Conservation (phyloP, 2,329 filamentous ascomycete species). For the Magnaporthiopsis incrustans region DNA sequence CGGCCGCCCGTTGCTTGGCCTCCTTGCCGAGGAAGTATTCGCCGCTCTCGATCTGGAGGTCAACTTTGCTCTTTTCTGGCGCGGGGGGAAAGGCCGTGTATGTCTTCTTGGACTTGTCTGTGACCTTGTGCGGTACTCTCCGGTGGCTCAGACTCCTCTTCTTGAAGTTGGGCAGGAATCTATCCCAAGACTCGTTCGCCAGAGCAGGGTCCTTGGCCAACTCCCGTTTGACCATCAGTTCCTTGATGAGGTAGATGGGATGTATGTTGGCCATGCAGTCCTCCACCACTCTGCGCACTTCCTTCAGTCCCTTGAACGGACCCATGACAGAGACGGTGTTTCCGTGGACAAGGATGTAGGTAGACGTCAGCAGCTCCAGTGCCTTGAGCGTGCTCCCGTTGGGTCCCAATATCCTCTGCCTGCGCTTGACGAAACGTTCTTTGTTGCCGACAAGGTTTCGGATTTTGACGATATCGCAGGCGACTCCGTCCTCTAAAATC, state of each 20-base stretch:
- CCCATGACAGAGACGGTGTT: constrained; percentile 94
- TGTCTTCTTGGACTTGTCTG: constrained; percentile 85
- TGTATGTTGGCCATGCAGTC: constrained; percentile 98
- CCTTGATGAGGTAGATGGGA: constrained; percentile 73
- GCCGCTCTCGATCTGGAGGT: constrained; percentile 93
- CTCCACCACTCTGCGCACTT: constrained; percentile 79
- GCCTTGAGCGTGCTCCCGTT: constrained; percentile 91
- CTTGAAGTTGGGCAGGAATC: constrained; percentile 96
- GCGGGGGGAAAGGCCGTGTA: constrained; percentile 97
- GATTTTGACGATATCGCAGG: constrained; percentile 95
- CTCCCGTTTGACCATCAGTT: constrained; percentile 79
- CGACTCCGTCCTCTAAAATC: constrained; percentile 85
- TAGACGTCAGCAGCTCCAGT: constrained; percentile 81
- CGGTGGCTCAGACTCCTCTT: constrained; percentile 83
- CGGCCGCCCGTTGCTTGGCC: constrained; percentile 75
- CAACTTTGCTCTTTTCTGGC: constrained; percentile 98
- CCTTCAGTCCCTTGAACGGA: constrained; percentile 85
- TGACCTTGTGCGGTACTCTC: constrained; percentile 73
- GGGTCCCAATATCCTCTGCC: constrained; percentile 86
- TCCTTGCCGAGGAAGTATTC: constrained; percentile 95
- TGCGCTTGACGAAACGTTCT: constrained; percentile 88
- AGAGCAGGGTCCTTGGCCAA: constrained; percentile 74
- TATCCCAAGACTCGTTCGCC: constrained; percentile 84
- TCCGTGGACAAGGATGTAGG: constrained; percentile 91
- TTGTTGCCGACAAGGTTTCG: constrained; percentile 85